Evolutionary conservation across 2,329 filamentous ascomycete genomes (phyloP).

Genomic region (Alternaria sp.): DNA sequence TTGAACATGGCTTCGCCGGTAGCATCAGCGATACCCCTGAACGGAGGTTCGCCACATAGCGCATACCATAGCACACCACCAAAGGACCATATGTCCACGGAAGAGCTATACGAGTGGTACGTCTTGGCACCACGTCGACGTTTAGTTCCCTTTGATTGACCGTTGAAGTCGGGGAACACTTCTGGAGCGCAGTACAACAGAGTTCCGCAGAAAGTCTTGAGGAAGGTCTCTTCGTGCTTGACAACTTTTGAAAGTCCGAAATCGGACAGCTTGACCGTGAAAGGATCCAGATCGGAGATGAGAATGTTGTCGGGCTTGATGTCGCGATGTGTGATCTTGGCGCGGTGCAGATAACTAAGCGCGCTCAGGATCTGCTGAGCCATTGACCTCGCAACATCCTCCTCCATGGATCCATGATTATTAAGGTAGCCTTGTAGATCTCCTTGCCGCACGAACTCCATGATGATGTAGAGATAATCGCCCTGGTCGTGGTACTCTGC

Average conservation of each 20-base stretch:
- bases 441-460: slow-evolving; percentile 87
- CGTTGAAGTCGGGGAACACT: slow-evolving; percentile 83
- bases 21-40: slow-evolving; percentile 76
- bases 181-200: slow-evolving; percentile 95
- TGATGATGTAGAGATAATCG: slow-evolving; percentile 88
- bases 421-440: slow-evolving; percentile 79
- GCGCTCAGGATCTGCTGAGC: slow-evolving; percentile 79
- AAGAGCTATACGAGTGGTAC: slow-evolving; percentile 78
- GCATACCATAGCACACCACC: slow-evolving; percentile 90
- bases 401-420: slow-evolving; percentile 67
- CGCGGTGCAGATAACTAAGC: slow-evolving; percentile 82
- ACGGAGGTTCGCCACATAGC: slow-evolving; percentile 80
- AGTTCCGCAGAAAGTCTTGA: slow-evolving; percentile 96
- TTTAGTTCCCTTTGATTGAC: slow-evolving; percentile 68
- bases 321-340: slow-evolving; percentile 95
- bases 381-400: slow-evolving; percentile 73
- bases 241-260: slow-evolving; percentile 97
- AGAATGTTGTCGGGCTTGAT: slow-evolving; percentile 99
- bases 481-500: slow-evolving; percentile 86
- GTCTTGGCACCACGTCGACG: slow-evolving; percentile 61
- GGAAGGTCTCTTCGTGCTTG: slow-evolving; percentile 85
- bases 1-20: slow-evolving; percentile 80
- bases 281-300: slow-evolving; percentile 73
- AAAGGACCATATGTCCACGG: slow-evolving; percentile 95
- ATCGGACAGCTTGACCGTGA: slow-evolving; percentile 89